A percentile compares a stretch with the other conserved stretches of the same genome.
phyloP scores from a whole-genome alignment of 2,329 filamentous ascomycete genomes.

The Cladosporium sp. region DNA sequence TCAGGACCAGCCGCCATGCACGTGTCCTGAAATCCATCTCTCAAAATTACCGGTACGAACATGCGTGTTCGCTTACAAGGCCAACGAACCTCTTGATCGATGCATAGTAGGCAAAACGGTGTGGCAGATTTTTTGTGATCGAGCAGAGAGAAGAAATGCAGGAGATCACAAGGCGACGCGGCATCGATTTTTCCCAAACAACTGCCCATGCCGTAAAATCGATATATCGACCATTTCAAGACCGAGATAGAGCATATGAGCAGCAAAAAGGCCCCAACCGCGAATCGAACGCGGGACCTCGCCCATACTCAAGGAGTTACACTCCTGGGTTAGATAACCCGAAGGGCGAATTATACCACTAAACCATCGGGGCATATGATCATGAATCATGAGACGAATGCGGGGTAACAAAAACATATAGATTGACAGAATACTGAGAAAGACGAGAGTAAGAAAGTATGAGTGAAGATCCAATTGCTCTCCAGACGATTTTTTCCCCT shows the following conservation, averaged over 20 bases:
- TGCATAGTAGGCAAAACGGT: no score
- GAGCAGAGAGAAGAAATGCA: no score
- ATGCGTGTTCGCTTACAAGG: neutral
- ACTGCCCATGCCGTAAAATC: neutral
- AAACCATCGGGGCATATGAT: neutral
- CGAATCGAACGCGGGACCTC: slow-evolving; percentile 5
- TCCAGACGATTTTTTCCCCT: no score
- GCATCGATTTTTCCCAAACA: neutral
- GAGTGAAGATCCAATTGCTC: no score
- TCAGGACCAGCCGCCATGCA: neutral
- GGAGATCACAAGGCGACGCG: no score
- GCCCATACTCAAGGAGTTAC: neutral
- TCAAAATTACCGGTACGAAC: neutral
- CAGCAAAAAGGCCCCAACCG: neutral
- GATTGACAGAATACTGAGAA: no score
- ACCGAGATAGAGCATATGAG: neutral
- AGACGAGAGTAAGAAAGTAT: no score
- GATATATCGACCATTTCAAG: neutral
- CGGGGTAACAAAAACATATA: neutral
- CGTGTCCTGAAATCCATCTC: neutral
- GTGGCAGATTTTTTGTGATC: no score
- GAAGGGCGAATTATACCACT: slow-evolving; percentile 9
- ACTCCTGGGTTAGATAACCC: neutral
- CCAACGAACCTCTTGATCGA: neutral
- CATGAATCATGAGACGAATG: neutral